Conservation (phyloP, 371 early-diverging fungal species). For the Rhizopus sp. region DNA sequence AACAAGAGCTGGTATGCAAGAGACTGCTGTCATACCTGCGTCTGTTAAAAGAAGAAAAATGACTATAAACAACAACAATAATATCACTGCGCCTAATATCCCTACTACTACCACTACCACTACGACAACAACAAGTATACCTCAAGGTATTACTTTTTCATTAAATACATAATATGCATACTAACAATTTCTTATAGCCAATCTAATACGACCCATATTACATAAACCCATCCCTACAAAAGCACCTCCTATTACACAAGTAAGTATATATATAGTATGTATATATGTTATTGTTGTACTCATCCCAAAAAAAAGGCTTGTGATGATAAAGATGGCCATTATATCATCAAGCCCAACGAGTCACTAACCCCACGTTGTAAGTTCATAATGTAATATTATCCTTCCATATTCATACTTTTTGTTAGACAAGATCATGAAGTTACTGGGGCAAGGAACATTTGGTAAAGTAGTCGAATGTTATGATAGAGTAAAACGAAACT, state of each 20-base stretch:
- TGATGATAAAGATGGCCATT: conserved; percentile 95
- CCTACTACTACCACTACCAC: conserved; percentile 3
- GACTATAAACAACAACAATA: conserved; percentile 1
- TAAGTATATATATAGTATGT: not conserved
- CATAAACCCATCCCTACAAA: conserved; percentile 6
- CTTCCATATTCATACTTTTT: not conserved
- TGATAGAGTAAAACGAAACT: conserved; percentile 62
- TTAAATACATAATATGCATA: not conserved
- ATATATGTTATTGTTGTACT: not conserved
- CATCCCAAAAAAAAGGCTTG: conserved; percentile 31
- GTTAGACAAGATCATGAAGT: conserved; percentile 75
- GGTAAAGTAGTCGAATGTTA: conserved; percentile 93
- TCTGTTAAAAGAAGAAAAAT: conserved; percentile 19
- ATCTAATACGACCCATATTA: conserved; percentile 3
- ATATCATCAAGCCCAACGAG: conserved; percentile 74
- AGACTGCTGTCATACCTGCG: conserved; percentile 4
- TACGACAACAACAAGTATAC: not conserved
- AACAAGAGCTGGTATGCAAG: conserved; percentile 11
- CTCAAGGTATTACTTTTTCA: not conserved
- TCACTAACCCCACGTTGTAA: conserved; percentile 76
- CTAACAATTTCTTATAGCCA: not conserved
- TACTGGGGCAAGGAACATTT: conserved; percentile 97
- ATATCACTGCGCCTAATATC: conserved; percentile 7
- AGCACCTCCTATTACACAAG: conserved; percentile 3
- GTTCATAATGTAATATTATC: conserved; percentile 11